Conservation (phyloP, 2,329 filamentous ascomycete genomes). For the Metarhizium robertsii region DNA sequence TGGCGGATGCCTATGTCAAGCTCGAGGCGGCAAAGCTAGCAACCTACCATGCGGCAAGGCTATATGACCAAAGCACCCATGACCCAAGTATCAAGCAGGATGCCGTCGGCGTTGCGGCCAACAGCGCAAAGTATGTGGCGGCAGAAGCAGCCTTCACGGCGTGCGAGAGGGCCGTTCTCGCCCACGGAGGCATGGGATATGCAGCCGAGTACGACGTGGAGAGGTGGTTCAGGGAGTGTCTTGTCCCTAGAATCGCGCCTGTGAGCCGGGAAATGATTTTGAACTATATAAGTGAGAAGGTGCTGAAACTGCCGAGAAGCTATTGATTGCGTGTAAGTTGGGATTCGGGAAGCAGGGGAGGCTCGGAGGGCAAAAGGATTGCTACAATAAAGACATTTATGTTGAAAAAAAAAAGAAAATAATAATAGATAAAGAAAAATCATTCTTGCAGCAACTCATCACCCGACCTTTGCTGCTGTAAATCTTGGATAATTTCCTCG, state of each 20-base stretch:
- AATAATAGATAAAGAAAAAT: neutral
- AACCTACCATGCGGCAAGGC: conserved; percentile 53
- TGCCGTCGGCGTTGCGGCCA: conserved; percentile 53
- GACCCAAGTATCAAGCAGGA: conserved; percentile 43
- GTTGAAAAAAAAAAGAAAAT: neutral
- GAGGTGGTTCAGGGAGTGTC: conserved; percentile 53
- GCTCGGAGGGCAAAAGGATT: no score
- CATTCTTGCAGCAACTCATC: no score
- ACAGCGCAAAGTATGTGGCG: conserved; percentile 63
- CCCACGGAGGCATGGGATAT: conserved; percentile 57
- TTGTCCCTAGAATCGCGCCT: conserved; percentile 55
- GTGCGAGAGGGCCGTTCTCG: conserved; percentile 51
- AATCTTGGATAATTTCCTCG: no score
- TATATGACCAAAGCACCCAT: conserved; percentile 47
- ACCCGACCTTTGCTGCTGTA: no score
- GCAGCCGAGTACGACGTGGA: conserved; percentile 57
- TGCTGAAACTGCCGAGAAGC: conserved; percentile 55
- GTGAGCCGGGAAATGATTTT: conserved; percentile 66
- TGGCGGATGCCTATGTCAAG: conserved; percentile 56
- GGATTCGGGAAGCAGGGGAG: neutral
- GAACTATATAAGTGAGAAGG: conserved; percentile 63
- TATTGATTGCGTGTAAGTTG: conserved; percentile 35
- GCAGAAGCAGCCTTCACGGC: conserved; percentile 55
- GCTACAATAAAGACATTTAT: no score
- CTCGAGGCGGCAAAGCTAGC: conserved; percentile 57